Evolutionary conservation across 495 filamentous ascomycete genomes (phyloP).

Genomic region (Aspergillus taichungensis): DNA sequence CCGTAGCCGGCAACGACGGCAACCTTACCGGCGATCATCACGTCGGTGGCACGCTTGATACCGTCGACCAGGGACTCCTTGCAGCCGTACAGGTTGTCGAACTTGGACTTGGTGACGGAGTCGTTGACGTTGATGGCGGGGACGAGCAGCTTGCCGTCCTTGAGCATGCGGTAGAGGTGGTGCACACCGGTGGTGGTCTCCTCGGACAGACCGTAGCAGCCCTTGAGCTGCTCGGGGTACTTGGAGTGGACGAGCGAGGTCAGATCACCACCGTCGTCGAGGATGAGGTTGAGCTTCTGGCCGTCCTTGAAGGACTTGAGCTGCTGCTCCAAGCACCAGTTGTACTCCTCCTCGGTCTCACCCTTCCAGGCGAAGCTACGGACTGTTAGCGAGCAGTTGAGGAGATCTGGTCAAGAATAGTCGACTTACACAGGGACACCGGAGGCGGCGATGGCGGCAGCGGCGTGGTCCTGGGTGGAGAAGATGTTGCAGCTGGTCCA

Average conservation of each 20-base stretch:
- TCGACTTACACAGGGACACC: constrained; percentile 78
- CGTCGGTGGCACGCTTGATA: constrained; percentile 99
- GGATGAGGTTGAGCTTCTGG: constrained; percentile 95
- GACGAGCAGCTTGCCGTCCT: constrained; percentile 80
- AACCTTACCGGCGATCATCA: constrained; percentile 99
- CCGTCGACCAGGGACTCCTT: constrained; percentile 96
- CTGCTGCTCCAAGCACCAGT: constrained; percentile 99
- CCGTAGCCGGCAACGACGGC: constrained; percentile 95
- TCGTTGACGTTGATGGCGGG: constrained; percentile 99
- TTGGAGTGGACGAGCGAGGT: constrained; percentile 94
- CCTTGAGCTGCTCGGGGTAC: constrained; percentile 94
- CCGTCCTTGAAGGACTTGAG: constrained; percentile 91
- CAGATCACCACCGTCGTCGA: constrained; percentile 97
- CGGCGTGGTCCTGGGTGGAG: constrained; percentile 97
- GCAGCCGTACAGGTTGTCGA: constrained; percentile 99
- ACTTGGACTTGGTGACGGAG: constrained; percentile 99
- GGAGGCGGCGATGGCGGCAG: constrained; percentile 88
- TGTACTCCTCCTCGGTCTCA: constrained; percentile 99
- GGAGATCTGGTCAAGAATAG: neutral
- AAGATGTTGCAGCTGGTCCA: constrained; percentile 99
- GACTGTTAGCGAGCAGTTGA: neutral
- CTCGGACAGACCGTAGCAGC: constrained; percentile 97
- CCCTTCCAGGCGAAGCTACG: constrained; percentile 95
- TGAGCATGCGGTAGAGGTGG: constrained; percentile 97
- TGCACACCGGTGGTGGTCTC: constrained; percentile 99